These are phyloP conservation scores for Pezizomycotina sp. DNA, from an alignment of 2,329 filamentous ascomycete species.

Conservation along the genomic window DNA sequence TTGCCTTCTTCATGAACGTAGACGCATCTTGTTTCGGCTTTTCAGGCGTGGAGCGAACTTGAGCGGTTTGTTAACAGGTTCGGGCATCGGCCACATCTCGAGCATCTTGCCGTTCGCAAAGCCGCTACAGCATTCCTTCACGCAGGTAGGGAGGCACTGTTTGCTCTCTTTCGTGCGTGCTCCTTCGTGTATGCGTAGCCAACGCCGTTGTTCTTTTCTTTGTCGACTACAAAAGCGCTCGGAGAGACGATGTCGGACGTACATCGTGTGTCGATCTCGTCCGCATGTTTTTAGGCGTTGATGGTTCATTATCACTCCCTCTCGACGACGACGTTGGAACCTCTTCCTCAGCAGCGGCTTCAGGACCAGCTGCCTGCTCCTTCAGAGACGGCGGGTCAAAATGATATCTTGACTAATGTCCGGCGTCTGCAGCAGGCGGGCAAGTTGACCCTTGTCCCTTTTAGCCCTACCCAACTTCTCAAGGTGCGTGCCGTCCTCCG, in stretches of 20 bases:
- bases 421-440: too few relatives aligned
- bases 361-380: too few relatives aligned
- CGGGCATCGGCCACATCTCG: slow-evolving; percentile 17
- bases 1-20: slow-evolving; percentile 4
- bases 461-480: too few relatives aligned
- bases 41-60: slow-evolving; percentile 9
- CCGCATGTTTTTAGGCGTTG: neutral
- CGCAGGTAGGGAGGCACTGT: slow-evolving; percentile 56
- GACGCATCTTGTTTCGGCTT: slow-evolving; percentile 20
- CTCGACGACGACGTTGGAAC: neutral
- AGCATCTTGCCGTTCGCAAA: slow-evolving; percentile 17
- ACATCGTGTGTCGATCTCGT: neutral
- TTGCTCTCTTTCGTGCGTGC: slow-evolving; percentile 54
- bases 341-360: too few relatives aligned
- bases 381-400: too few relatives aligned
- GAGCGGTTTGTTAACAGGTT: slow-evolving; percentile 19
- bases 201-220: slow-evolving; percentile 50
- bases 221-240: slow-evolving; percentile 66
- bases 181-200: slow-evolving; percentile 56
- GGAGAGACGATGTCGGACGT: slow-evolving; percentile 8
- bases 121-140: slow-evolving; percentile 45
- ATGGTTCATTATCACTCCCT: slow-evolving; percentile 6
- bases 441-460: too few relatives aligned
- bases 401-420: too few relatives aligned
- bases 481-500: too few relatives aligned